phyloP scores from a whole-genome alignment of 805 yeast species.

The Metschnikowia koreensis region DNA sequence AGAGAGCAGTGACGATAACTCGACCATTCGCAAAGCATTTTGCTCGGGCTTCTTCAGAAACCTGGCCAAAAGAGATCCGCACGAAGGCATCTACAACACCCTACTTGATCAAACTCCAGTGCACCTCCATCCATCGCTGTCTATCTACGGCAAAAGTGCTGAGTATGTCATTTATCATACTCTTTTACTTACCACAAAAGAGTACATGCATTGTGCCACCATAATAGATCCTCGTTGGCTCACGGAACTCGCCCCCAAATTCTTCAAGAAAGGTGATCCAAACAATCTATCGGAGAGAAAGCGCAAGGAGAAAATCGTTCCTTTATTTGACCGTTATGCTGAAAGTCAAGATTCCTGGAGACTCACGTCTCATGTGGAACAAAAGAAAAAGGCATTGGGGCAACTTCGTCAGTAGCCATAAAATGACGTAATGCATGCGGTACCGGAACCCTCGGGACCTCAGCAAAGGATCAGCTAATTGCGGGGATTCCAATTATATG shows the following conservation, averaged over 20 bases:
- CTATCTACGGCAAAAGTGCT: slow-evolving; percentile 59
- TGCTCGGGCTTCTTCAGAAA: slow-evolving; percentile 70
- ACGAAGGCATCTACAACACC: slow-evolving; percentile 54
- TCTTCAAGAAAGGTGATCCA: slow-evolving; percentile 63
- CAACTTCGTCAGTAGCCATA: slow-evolving; percentile 12
- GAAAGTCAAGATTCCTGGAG: slow-evolving; percentile 75
- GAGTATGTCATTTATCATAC: slow-evolving; percentile 84
- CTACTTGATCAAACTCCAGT: slow-evolving; percentile 71
- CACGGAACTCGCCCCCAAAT: slow-evolving; percentile 64
- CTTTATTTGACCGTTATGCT: slow-evolving; percentile 60
- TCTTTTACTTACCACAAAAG: slow-evolving; percentile 76
- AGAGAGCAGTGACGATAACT: slow-evolving; percentile 53
- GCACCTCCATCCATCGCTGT: slow-evolving; percentile 82
- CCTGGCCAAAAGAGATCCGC: slow-evolving; percentile 60
- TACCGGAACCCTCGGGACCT: no score
- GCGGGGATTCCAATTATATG: no score
- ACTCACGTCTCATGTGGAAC: slow-evolving; percentile 46
- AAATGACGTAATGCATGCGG: not conserved
- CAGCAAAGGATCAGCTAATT: no score
- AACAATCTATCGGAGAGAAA: slow-evolving; percentile 48
- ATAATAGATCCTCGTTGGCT: slow-evolving; percentile 84
- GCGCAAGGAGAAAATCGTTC: slow-evolving; percentile 65
- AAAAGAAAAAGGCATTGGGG: slow-evolving; percentile 27
- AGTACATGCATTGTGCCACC: slow-evolving; percentile 88
- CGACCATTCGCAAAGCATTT: slow-evolving; percentile 56